Conservation (phyloP, 2,329 filamentous ascomycete genomes). For the Ophiostoma pallidulum region DNA sequence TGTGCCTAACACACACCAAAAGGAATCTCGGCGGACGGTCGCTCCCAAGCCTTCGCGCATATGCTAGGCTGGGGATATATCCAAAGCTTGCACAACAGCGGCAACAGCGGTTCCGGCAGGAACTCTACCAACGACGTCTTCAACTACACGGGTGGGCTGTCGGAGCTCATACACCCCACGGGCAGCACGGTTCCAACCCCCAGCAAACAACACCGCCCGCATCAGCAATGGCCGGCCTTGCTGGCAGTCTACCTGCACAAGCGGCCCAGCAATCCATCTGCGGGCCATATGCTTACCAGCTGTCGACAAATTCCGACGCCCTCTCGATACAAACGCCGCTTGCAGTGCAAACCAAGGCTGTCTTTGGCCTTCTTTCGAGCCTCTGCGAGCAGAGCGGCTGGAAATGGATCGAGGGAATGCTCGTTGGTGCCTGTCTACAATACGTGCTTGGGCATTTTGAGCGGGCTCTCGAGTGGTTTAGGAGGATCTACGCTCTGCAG, state of each 20-base stretch:
- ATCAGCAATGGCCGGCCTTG: conserved; percentile 11
- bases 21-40: conserved; percentile 34
- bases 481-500: conserved; percentile 48
- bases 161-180: background rate
- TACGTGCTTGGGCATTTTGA: conserved; percentile 83
- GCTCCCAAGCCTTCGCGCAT: conserved; percentile 28
- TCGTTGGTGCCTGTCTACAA: conserved; percentile 81
- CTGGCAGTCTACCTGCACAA: conserved; percentile 12
- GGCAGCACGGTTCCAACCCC: conserved; percentile 1
- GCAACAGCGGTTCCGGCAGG: conserved; percentile 7
- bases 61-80: conserved; percentile 44
- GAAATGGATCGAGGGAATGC: conserved; percentile 88
- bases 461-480: conserved; percentile 66
- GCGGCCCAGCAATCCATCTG: conserved; percentile 10
- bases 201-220: background rate
- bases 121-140: conserved; percentile 2
- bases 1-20: conserved; percentile 52
- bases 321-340: conserved; percentile 27
- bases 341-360: conserved; percentile 50
- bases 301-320: conserved; percentile 13
- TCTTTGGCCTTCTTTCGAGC: conserved; percentile 61
- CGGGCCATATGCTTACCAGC: conserved; percentile 13
- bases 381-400: conserved; percentile 72
- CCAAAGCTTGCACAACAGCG: conserved; percentile 39
- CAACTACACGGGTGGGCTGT: too few species aligned